A percentile compares a stretch with the other conserved stretches of the same genome.
phyloP scores from a whole-genome alignment of 352 stramenopile genomes.

The Pythium phragmiticola region DNA sequence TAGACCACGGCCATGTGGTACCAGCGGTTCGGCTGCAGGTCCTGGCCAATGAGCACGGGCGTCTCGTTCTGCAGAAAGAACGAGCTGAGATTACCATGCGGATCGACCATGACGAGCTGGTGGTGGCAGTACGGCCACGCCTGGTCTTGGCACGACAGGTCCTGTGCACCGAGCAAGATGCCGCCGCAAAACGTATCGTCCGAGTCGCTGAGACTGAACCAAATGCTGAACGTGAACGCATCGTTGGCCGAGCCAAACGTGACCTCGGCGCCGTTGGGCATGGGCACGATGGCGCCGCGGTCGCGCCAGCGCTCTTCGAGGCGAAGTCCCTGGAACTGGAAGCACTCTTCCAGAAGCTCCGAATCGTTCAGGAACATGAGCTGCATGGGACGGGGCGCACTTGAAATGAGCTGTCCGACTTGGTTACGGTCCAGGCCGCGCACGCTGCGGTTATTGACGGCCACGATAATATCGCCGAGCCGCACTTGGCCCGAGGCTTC shows the following conservation, averaged over 20 bases:
- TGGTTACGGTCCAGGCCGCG: slow-evolving; percentile 60
- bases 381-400: slow-evolving; percentile 48
- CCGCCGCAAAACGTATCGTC: slow-evolving; percentile 53
- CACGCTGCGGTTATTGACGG: slow-evolving; percentile 61
- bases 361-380: slow-evolving; percentile 58
- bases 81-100: slow-evolving; percentile 56
- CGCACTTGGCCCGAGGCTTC: slow-evolving; percentile 58
- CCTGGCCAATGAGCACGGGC: slow-evolving; percentile 46
- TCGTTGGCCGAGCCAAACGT: slow-evolving; percentile 34
- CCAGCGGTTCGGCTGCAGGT: slow-evolving; percentile 56
- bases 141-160: slow-evolving; percentile 41
- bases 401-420: slow-evolving; percentile 60
- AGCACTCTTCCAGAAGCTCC: slow-evolving; percentile 47
- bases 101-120: slow-evolving; percentile 61
- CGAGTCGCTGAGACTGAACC: slow-evolving; percentile 65
- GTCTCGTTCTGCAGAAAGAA: slow-evolving; percentile 47
- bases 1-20: slow-evolving; percentile 71
- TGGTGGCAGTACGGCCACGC: slow-evolving; percentile 59
- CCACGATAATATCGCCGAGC: slow-evolving; percentile 61
- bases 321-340: slow-evolving; percentile 54
- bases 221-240: slow-evolving; percentile 59
- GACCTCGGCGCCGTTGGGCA: slow-evolving; percentile 43
- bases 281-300: slow-evolving; percentile 43
- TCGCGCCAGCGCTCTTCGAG: slow-evolving; percentile 59
- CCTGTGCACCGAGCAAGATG: slow-evolving; percentile 62